Conservation (phyloP, 2,329 filamentous ascomycete genomes). For the Cercospora berteroae region DNA sequence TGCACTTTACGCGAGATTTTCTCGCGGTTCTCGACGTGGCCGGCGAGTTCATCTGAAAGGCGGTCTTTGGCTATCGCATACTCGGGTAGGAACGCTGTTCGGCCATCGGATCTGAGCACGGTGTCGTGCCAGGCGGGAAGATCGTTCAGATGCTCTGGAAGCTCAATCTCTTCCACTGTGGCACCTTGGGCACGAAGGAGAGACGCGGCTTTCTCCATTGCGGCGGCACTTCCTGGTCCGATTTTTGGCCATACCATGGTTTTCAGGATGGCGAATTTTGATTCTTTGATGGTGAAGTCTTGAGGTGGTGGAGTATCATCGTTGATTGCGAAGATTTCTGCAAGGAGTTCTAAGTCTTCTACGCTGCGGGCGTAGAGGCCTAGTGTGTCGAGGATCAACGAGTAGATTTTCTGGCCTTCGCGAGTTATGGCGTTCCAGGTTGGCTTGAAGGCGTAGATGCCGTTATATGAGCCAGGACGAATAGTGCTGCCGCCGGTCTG, state of each 20-base stretch:
- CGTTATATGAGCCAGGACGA: conserved; percentile 63
- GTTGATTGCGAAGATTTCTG: conserved; percentile 53
- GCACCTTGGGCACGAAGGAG: conserved; percentile 50
- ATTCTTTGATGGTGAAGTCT: conserved; percentile 44
- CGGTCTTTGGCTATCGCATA: conserved; percentile 50
- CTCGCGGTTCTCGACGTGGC: conserved; percentile 52
- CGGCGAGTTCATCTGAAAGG: conserved; percentile 48
- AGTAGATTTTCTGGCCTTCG: conserved; percentile 61
- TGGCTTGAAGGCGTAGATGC: conserved; percentile 63
- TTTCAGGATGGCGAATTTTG: conserved; percentile 56
- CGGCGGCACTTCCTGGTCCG: conserved; percentile 38
- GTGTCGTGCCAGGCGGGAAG: conserved; percentile 54
- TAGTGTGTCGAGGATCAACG: conserved; percentile 60
- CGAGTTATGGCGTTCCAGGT: conserved; percentile 63
- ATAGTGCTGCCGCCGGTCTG: conserved; percentile 66
- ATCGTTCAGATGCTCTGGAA: conserved; percentile 51
- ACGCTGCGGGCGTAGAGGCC: conserved; percentile 60
- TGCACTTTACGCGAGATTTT: conserved; percentile 49
- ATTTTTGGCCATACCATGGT: conserved; percentile 53
- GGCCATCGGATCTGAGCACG: conserved; percentile 54
- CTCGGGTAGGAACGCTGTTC: conserved; percentile 55
- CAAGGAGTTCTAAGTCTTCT: conserved; percentile 58
- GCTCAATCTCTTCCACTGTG: conserved; percentile 54
- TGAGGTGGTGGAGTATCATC: conserved; percentile 38
- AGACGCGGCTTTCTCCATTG: conserved; percentile 38